Base-by-base conservation (phyloP, 176 grass and related monocot species). In the Aegilops umbellulata region DNA sequence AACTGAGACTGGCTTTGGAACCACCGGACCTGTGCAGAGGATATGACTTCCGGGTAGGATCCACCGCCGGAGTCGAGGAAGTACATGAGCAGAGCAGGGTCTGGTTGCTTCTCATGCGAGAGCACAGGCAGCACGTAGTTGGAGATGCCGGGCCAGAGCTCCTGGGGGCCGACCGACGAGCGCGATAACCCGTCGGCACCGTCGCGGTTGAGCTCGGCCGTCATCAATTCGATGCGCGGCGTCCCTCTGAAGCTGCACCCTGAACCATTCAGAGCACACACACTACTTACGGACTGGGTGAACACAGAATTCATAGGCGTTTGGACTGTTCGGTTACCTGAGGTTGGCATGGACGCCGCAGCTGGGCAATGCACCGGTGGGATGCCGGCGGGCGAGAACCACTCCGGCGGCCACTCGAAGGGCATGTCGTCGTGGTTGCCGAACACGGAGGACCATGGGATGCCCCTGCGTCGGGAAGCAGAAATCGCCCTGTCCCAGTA, bases 61-160 rank as follows among this genome's bases (percentile, higher is more conserved):
- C 95, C 95, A 4, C 95, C 93, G 15, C 95, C 95, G 1, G 95
- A 98, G n/a, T 98, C 95, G 1, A 98, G 88, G 61, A 98, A 94
- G 31, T 98, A 98, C 67, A 98, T 74, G 61, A 94, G 81, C 31
- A 94, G 68, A 77, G 47, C 93, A 1, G 88, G 93, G 22, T 90
- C 89, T 13, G 55, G 23, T 2, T 20, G 36, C 10, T 62, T 19
- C 12, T 67, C 51, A 2, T 64, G 82, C 22, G 95, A 95, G 25
- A 90, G 78, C 22, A 98, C 81, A 32, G 82, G 93, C 84, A 95
- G 76, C 8, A 91, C 81, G 49, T 95, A 92, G 86, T 98, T 98
- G 30, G 96, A 98, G n/a, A 95, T 82, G n/a, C 90, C 58, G 3
- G 96, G 96, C 96, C 93, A 88, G 17, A 98, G 84, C 8, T 89